Evolutionary conservation across 2,329 filamentous ascomycete genomes (phyloP).

Genomic region (Sporothrix variecibatus): DNA sequence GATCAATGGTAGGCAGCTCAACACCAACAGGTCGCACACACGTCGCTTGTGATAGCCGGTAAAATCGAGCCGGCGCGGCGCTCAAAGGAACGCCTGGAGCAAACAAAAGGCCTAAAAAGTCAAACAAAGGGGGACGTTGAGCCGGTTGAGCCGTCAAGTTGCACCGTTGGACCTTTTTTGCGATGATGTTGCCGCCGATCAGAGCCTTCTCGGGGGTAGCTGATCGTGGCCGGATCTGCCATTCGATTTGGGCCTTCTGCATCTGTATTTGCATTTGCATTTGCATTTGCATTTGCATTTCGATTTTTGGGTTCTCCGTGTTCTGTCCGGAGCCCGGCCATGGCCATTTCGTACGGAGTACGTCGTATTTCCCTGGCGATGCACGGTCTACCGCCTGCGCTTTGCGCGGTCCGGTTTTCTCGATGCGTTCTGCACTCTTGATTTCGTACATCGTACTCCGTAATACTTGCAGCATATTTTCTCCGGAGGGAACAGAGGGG

Average conservation of each 20-base stretch:
- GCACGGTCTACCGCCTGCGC: not conserved
- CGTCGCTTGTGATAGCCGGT: not conserved
- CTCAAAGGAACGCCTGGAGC: not conserved
- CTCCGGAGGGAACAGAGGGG: conserved; percentile 7
- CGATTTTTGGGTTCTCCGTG: not conserved
- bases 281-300: not conserved
- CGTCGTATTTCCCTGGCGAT: not conserved
- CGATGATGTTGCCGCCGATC: not conserved
- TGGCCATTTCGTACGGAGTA: not conserved
- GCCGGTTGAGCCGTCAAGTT: not conserved
- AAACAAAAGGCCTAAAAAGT: not conserved
- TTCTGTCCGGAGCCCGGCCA: not conserved
- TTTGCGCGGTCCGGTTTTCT: not conserved
- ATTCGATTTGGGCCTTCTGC: not conserved
- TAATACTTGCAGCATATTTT: conserved; percentile 7
- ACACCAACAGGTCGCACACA: not conserved
- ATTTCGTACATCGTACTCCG: not conserved
- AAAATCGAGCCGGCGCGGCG: not conserved
- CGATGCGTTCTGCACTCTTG: not conserved
- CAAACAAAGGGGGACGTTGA: not conserved
- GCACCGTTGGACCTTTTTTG: not conserved
- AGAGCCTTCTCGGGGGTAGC: not conserved
- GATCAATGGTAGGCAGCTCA: not conserved
- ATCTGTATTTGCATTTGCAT: not conserved
- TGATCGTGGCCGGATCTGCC: not conserved